Conservation (phyloP, 768 basidiomycete genomes). For the Podaxis carcinomalis region DNA sequence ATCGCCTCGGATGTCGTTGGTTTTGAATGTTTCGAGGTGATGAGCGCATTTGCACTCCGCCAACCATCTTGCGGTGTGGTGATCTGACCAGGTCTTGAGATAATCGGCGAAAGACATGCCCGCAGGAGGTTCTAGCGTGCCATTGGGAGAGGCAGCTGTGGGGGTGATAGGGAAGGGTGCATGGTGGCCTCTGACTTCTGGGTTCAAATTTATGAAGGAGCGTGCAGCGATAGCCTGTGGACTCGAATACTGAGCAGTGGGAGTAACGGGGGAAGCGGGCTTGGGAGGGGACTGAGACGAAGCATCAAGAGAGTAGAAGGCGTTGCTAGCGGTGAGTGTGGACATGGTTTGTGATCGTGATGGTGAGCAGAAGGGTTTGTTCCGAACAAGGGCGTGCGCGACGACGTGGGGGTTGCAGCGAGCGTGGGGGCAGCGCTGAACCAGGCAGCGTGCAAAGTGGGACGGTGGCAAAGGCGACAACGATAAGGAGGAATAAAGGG, state of each 20-base stretch:
- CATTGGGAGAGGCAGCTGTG: slow-evolving; percentile 24
- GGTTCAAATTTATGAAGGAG: slow-evolving; percentile 36
- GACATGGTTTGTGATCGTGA: slow-evolving; percentile 18
- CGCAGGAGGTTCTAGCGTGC: slow-evolving; percentile 50
- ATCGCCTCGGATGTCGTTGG: slow-evolving; percentile 90
- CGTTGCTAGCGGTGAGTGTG: slow-evolving; percentile 27
- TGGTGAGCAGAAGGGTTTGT: background rate
- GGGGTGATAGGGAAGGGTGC: slow-evolving; percentile 36
- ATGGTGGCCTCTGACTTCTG: slow-evolving; percentile 35
- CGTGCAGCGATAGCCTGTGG: slow-evolving; percentile 26
- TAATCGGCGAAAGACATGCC: slow-evolving; percentile 60
- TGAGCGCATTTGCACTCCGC: slow-evolving; percentile 67
- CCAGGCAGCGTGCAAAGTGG: slow-evolving; percentile 2
- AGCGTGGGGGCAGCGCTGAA: background rate
- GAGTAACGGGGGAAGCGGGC: slow-evolving; percentile 40
- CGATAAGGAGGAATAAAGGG: background rate
- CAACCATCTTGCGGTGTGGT: slow-evolving; percentile 75
- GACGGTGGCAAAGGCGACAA: background rate
- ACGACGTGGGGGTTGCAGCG: background rate
- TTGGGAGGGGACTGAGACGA: slow-evolving; percentile 35
- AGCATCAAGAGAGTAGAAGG: slow-evolving; percentile 29
- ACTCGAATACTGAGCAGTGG: slow-evolving; percentile 31
- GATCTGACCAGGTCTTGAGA: slow-evolving; percentile 68
- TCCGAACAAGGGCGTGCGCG: background rate
- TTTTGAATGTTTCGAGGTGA: slow-evolving; percentile 66